Base-by-base conservation (phyloP, 108 stramenopile species). In the Cylindrotheca closterium region DNA sequence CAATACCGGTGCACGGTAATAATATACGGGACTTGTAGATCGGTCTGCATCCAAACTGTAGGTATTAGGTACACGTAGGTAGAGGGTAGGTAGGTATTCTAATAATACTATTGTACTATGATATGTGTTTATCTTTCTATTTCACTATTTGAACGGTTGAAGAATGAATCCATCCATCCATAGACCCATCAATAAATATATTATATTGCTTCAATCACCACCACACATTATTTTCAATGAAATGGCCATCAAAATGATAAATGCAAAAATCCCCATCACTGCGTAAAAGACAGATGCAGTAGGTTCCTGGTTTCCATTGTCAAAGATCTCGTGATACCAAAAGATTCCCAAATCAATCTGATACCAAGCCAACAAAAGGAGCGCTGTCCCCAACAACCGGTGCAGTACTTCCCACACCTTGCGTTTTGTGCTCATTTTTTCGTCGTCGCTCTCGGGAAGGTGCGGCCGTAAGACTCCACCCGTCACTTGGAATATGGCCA, bases 391-490 rank as follows among this genome's bases (percentile, higher is more conserved):
- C 26, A 74, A 21, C 21, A 55, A 3, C 19, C 66, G 58, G 50
- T 80, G 79, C 1, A 30, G 4, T 28, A 75, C 47, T 37, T 80
- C 74, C 70, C 69, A 80, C 17, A 22, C n/a, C 4, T 31, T 10
- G 34, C 79, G 74, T 26, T 25, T 22, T 15, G 8, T 1, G 25
- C 60, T 55, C 33, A 67, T 73, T 12, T 63, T 28, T 52, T 69
- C 56, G 17, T 51, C 27, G 4, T 23, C 19, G 2, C 58, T 22
- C 5, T 47, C 45, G 24, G 75, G 62, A 8, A 23, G 27, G 24
- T 81, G 74, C 27, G 79, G 79, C 23, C 83, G 83, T 10, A 77
- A 60, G 0, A 55, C 31, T 15, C 79, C 83, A 46, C 37, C 51
- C 10, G 77, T 28, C 26, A 47, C 65, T 71, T 84, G 83, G 10